Base-by-base conservation (phyloP, 1,284 basidiomycete species). In the Puccinia hordei region DNA sequence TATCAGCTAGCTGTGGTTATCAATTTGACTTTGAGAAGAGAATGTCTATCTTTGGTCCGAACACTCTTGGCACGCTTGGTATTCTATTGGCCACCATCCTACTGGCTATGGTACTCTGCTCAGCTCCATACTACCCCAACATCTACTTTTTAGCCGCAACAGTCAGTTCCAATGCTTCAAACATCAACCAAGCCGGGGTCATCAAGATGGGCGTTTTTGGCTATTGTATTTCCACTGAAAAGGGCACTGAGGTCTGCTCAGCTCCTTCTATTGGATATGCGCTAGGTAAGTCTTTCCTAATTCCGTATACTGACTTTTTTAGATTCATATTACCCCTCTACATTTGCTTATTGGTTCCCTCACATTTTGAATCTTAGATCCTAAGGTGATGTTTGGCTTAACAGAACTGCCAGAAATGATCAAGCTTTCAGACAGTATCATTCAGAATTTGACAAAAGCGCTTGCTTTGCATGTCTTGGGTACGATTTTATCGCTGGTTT, bases 181-280 rank as follows among this genome's bases (percentile, higher is more conserved):
- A 30, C 27, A n/a, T 46, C n/a, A 65, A 65, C 33, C 59, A 65
- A 33, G 24, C 73, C 15, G 73, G 73, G 19, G 66, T 53, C 30
- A n/a, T 76, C n/a, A 63, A 66, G 33, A 19, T 76, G 61, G 73
- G 73, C 27, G 73, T 76, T 22, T 76, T 76, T 53, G 73, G 73
- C 46, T 76, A 65, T 51, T 76, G 73, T 76, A 51, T 76, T 30
- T 22, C 27, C 44, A 76, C 19, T 35, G 10, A 19, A 46, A 24
- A 71, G 1, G 68, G 68, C 22, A 46, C 30, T 24, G 59, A 65
- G 13, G 57, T 76, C 33, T 76, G 73, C 44, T 19, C 73, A 46
- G 8, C 33, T 30, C 41, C 61, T 65, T 65, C 44, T 2, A 44
- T 65, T n/a, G 73, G 73, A 30, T 76, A 76, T 33, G 73, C 57